These are phyloP conservation scores for Cicer chorassanicum DNA, from an alignment of 306 rosid genomes.

Conservation along the genomic window DNA sequence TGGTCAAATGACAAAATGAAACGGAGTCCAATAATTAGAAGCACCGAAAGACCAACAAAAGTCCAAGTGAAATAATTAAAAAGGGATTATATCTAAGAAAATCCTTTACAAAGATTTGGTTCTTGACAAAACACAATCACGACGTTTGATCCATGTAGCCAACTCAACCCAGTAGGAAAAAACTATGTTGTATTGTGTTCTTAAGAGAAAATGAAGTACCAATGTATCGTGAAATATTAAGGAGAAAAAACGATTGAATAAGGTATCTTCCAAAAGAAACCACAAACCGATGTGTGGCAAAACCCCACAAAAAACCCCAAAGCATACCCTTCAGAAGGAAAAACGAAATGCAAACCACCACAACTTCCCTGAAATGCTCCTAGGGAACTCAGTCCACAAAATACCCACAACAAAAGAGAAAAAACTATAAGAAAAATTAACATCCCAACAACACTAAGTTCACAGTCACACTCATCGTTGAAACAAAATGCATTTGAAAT, in stretches of 20 bases:
- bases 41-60: conserved; percentile 14
- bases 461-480: background rate
- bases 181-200: background rate
- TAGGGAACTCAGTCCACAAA: background rate
- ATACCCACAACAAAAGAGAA: background rate
- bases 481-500: background rate
- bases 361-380: background rate
- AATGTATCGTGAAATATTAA: background rate
- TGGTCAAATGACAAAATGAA: background rate
- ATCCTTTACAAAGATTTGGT: background rate
- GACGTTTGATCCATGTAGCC: background rate
- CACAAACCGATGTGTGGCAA: background rate
- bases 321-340: background rate
- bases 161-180: background rate
- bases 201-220: background rate
- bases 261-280: conserved; percentile 14
- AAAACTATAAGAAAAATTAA: background rate
- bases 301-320: conserved; percentile 21
- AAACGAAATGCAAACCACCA: background rate
- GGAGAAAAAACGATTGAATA: background rate
- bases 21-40: conserved; percentile 7
- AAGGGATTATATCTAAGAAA: background rate
- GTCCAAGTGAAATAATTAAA: background rate
- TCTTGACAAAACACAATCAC: background rate
- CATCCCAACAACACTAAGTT: conserved; percentile 20